These are phyloP conservation scores for Neurospora sp. DNA, from an alignment of 495 filamentous ascomycete genomes.

Conservation along the genomic window DNA sequence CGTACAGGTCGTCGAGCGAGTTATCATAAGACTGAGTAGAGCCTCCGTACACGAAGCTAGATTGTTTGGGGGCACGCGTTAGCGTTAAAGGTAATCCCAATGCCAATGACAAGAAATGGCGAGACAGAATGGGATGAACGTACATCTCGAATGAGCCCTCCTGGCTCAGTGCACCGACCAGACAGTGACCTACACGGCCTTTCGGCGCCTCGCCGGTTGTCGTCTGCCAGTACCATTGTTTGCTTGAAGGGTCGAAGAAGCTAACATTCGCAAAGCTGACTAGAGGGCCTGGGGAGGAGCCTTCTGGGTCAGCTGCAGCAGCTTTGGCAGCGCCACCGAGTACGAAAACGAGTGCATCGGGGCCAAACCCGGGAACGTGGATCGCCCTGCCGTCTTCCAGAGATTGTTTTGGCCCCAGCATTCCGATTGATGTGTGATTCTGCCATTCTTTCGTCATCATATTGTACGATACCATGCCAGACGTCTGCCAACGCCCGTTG, in stretches of 20 bases:
- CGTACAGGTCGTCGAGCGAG: slow-evolving; percentile 21
- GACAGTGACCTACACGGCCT: slow-evolving; percentile 14
- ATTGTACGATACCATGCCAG: slow-evolving; percentile 13
- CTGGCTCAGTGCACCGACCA: slow-evolving; percentile 17
- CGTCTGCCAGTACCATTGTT: slow-evolving; percentile 22
- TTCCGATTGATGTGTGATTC: slow-evolving; percentile 4
- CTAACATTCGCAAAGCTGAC: slow-evolving; percentile 16
- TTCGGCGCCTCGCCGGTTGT: slow-evolving; percentile 15
- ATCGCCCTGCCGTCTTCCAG: slow-evolving; percentile 13
- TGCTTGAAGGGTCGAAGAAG: slow-evolving; percentile 28
- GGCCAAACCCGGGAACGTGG: slow-evolving; percentile 17
- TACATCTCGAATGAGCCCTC: slow-evolving; percentile 28
- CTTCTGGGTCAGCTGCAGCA: not conserved
- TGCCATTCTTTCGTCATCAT: slow-evolving; percentile 9
- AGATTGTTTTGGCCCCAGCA: slow-evolving; percentile 5
- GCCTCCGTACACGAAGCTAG: slow-evolving; percentile 29
- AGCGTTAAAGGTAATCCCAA: not conserved
- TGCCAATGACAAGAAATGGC: not conserved
- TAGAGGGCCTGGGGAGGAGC: not conserved
- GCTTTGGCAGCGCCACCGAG: slow-evolving; percentile 22
- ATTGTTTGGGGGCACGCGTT: not conserved
- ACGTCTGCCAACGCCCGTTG: not conserved
- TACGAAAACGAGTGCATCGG: slow-evolving; percentile 23
- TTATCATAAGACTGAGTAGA: slow-evolving; percentile 4
- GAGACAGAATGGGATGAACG: not conserved